Conservation (phyloP, 257 asterid species). For the Forsythia suspensa region DNA sequence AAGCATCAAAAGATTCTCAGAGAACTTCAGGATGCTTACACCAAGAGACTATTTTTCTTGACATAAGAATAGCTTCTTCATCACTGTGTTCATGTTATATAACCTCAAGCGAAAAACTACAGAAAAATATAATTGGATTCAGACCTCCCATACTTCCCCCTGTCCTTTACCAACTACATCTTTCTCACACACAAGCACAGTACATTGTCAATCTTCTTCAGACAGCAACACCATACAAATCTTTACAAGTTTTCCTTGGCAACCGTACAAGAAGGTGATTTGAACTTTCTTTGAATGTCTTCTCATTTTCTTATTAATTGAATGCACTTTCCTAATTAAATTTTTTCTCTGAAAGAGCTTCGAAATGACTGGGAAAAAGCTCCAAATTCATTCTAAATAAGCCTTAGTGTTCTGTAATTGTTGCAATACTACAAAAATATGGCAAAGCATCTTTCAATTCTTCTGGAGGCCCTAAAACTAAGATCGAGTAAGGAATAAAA, state of each 20-base stretch:
- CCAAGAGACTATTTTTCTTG: neutral
- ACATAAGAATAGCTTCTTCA: neutral
- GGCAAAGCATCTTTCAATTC: neutral
- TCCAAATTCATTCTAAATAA: neutral
- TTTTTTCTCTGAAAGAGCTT: neutral
- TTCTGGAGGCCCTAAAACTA: neutral
- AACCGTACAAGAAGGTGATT: neutral
- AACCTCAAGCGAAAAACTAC: conserved; percentile 1
- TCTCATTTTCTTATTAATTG: neutral
- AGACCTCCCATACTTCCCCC: neutral
- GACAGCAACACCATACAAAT: neutral
- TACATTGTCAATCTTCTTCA: neutral
- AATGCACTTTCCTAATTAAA: neutral
- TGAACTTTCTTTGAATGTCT: neutral
- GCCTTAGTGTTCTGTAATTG: neutral
- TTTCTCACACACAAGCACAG: neutral
- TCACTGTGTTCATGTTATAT: neutral
- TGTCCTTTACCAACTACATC: neutral
- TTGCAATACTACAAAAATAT: neutral
- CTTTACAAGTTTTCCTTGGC: neutral
- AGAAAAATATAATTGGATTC: neutral
- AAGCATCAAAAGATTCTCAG: neutral
- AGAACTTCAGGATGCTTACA: conserved; percentile 5
- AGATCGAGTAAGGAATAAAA: too few species aligned
- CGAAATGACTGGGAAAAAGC: neutral